These are phyloP conservation scores for Capniomyces stellatus DNA, from an alignment of 371 early-diverging fungal species.

Conservation along the genomic window DNA sequence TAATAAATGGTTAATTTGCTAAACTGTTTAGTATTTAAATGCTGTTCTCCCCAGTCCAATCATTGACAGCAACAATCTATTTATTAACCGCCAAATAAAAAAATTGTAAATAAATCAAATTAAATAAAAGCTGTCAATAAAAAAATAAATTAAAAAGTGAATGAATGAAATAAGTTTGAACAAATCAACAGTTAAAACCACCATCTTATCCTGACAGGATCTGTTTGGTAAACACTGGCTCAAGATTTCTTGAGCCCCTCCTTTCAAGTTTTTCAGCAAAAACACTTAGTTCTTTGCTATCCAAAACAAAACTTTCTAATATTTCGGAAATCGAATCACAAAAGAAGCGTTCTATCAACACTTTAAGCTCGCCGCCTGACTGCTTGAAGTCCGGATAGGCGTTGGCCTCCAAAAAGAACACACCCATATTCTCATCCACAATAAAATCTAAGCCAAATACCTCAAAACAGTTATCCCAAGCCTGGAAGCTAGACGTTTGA, in stretches of 20 bases:
- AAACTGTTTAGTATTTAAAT: too few species aligned
- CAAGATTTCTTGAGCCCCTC: background rate
- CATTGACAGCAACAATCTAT: too few species aligned
- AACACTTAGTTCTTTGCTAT: background rate
- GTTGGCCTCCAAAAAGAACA: conserved; percentile 45
- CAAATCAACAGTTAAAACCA: background rate
- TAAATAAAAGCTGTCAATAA: too few species aligned
- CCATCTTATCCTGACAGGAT: background rate
- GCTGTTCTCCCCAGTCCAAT: too few species aligned
- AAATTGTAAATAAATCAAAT: too few species aligned
- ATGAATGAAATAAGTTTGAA: background rate
- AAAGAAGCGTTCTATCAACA: conserved; percentile 39
- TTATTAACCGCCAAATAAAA: too few species aligned
- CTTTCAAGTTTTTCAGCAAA: too few species aligned
- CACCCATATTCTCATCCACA: conserved; percentile 33
- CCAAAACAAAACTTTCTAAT: background rate
- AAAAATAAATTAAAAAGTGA: too few species aligned
- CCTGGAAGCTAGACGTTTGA: conserved; percentile 47
- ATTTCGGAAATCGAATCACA: conserved; percentile 26
- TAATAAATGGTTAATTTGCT: too few species aligned
- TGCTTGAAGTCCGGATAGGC: conserved; percentile 60
- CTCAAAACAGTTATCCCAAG: conserved; percentile 46
- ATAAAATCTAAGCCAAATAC: conserved; percentile 53
- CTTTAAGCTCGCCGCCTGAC: conserved; percentile 35
- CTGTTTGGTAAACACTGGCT: background rate